Evolutionary conservation across 2,329 filamentous ascomycete genomes (phyloP).

Genomic region (Knoxdaviesia proteae): DNA sequence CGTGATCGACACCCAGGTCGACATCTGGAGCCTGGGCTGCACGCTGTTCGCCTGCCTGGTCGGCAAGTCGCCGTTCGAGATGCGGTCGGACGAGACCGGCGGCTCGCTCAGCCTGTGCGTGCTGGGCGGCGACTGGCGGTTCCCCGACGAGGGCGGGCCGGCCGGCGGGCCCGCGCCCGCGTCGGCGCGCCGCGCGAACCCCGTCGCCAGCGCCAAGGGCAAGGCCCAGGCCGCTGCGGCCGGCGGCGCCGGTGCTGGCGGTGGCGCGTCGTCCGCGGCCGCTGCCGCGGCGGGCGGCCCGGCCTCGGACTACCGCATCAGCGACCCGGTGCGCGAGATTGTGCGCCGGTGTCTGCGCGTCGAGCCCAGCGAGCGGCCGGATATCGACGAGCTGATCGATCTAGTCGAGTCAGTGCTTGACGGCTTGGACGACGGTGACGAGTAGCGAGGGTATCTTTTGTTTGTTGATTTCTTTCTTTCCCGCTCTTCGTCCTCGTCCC

Average conservation of each 20-base stretch:
- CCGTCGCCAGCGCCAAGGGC: constrained; percentile 6
- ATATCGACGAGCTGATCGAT: constrained; percentile 63
- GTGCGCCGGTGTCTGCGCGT: constrained; percentile 72
- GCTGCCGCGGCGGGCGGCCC: constrained; percentile 10
- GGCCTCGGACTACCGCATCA: constrained; percentile 34
- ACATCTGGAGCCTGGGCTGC: constrained; percentile 94
- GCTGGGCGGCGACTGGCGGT: constrained; percentile 84
- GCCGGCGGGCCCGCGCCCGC: constrained; percentile 15
- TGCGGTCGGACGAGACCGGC: constrained; percentile 86
- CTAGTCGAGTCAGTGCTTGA: constrained; percentile 58
- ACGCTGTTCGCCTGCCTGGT: constrained; percentile 95
- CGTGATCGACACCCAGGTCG: constrained; percentile 84
- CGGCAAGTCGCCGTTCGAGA: constrained; percentile 92
- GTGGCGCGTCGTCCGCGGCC: constrained; percentile 10
- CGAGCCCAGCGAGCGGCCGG: constrained; percentile 71
- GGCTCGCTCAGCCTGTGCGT: constrained; percentile 86
- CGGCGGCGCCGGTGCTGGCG: constrained; percentile 2
- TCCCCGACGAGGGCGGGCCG: constrained; percentile 56
- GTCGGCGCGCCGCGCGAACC: constrained; percentile 21
- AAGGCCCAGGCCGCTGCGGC: not conserved
- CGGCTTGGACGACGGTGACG: constrained; percentile 39
- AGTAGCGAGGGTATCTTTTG: not conserved
- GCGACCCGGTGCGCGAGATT: constrained; percentile 66
- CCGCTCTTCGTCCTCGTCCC: not conserved
- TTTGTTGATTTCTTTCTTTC: constrained; percentile 3